phyloP scores from a whole-genome alignment of 139 green algal species.

The Axilococcus clingmanii region DNA sequence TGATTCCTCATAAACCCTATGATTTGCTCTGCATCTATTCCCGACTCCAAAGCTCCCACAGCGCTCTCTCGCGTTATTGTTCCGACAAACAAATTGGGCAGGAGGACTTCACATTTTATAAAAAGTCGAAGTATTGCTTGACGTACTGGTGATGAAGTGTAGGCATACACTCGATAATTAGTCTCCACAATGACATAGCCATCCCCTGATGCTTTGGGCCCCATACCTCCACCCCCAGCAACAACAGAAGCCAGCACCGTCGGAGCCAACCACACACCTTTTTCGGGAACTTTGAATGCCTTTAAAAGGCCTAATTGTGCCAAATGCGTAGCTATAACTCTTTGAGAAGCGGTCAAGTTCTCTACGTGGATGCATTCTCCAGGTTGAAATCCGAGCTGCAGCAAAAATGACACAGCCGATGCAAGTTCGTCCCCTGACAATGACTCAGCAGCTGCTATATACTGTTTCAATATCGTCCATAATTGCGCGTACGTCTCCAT shows the following conservation, averaged over 20 bases:
- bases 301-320: conserved; percentile 67
- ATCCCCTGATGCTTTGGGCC: conserved; percentile 1
- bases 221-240: conserved; percentile 3
- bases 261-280: conserved; percentile 35
- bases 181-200: conserved; percentile 78
- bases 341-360: conserved; percentile 24
- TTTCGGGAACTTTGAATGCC: conserved; percentile 29
- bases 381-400: conserved; percentile 74
- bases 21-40: conserved; percentile 54
- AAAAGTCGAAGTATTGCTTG: conserved; percentile 65
- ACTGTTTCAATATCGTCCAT: conserved; percentile 70
- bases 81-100: conserved; percentile 86
- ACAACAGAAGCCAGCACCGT: conserved; percentile 51
- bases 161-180: conserved; percentile 81
- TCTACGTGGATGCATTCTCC: conserved; percentile 31
- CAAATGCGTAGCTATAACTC: conserved; percentile 57
- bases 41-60: conserved; percentile 41
- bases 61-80: conserved; percentile 66
- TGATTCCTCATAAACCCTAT: conserved; percentile 60
- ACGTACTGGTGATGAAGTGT: conserved; percentile 59
- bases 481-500: conserved; percentile 61
- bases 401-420: conserved; percentile 46
- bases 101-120: conserved; percentile 56
- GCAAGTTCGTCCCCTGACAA: conserved; percentile 7
- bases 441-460: conserved; percentile 44